Evolutionary conservation across 2,329 filamentous ascomycete genomes (phyloP), one percentile per base, ranked within the genome.

Genomic region (Colletotrichum sublineola): DNA sequence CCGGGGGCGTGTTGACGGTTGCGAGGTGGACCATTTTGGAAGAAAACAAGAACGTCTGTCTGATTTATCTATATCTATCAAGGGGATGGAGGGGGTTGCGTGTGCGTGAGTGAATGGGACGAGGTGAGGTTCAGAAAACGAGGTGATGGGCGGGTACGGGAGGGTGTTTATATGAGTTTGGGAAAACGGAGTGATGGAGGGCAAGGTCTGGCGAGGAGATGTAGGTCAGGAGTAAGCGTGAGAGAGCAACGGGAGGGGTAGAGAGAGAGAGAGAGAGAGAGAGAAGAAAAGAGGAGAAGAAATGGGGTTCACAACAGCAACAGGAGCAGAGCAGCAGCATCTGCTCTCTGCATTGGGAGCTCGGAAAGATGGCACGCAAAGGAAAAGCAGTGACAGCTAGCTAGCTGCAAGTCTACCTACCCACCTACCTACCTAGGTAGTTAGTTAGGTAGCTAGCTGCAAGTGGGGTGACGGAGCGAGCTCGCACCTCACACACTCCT

Each of bases 11-110:
- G 64, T 63, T 20, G 24, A 73, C 57, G 62, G 65, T 65, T 48
- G 64, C 56, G 57, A 74, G 73, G 62, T 74, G 73, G 40, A 71
- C 71, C 71, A 73, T 73, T 40, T 63, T 24, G 24, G 24, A 24
- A 24, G 24, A 24, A 24, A 24, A 24, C 24, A 24, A 24, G 24
- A 24, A 24, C 24, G 24, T 24, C 24, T 24, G 24, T 24, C 24
- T 24, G 24, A 36, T 36, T 36, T 36, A 36, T 36, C 8, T 36
- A 36, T 36, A 8, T 44, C 15, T 44, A 5, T 14, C 15, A 3
- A 24, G 8, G n/a, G n/a, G 29, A 44, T 29, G 11, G 33, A 20
- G 18, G 33, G 6, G 42, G 20, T 2, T n/a, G 44, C n/a, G 44
- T 46, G 15, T 46, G 18, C 7, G 44, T n/a, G 44, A n/a, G 61